phyloP scores from a whole-genome alignment of 2,329 filamentous ascomycete species.

The Ciborinia camelliae region DNA sequence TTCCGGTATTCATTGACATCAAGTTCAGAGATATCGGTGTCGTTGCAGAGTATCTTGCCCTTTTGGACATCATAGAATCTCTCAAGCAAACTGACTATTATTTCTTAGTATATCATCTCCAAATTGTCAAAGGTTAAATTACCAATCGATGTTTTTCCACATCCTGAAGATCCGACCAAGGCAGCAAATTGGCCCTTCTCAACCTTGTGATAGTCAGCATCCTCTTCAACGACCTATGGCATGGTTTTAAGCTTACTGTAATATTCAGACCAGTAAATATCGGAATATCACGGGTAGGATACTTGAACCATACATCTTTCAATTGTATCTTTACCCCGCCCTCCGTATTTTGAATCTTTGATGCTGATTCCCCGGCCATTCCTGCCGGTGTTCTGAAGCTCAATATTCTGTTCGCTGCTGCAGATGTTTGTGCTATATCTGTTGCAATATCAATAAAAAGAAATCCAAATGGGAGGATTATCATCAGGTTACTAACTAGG shows the following conservation, averaged over 20 bases:
- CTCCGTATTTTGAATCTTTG: slow-evolving; percentile 34
- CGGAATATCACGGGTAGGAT: slow-evolving; percentile 54
- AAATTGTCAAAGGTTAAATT: not conserved
- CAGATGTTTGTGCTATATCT: slow-evolving; percentile 55
- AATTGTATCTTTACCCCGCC: slow-evolving; percentile 55
- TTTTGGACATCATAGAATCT: slow-evolving; percentile 66
- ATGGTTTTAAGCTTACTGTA: slow-evolving; percentile 36
- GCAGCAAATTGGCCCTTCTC: slow-evolving; percentile 67
- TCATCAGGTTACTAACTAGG: slow-evolving; percentile 36
- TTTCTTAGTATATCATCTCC: not conserved
- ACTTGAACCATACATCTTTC: slow-evolving; percentile 55
- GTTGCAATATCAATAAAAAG: not conserved
- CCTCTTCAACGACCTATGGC: not conserved
- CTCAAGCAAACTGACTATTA: slow-evolving; percentile 5
- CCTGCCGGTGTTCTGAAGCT: slow-evolving; percentile 32
- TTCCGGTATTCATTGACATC: slow-evolving; percentile 61
- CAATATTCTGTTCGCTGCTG: slow-evolving; percentile 58
- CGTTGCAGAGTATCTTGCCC: slow-evolving; percentile 64
- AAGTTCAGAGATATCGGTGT: slow-evolving; percentile 54
- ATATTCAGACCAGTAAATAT: slow-evolving; percentile 61
- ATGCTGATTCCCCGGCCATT: slow-evolving; percentile 11
- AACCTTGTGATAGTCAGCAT: slow-evolving; percentile 27
- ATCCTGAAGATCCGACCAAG: slow-evolving; percentile 64
- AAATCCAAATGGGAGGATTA: not conserved
- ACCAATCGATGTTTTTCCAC: slow-evolving; percentile 15